Conservation (phyloP, 768 basidiomycete genomes). For the Tulasnella calospora region DNA sequence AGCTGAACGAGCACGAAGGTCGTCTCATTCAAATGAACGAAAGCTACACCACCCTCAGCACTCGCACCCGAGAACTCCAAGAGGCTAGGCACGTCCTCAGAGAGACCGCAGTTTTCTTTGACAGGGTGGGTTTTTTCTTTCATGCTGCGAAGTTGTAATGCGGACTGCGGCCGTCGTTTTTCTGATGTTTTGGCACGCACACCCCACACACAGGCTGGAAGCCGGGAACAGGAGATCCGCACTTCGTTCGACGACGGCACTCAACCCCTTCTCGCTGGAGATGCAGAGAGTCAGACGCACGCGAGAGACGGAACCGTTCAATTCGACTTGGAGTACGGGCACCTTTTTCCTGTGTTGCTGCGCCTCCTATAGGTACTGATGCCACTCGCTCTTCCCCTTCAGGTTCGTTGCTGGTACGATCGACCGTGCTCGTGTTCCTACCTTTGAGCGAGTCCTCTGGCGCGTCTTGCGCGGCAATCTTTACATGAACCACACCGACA, state of each 20-base stretch:
- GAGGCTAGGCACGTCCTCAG: slow-evolving; percentile 92
- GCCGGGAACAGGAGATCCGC: slow-evolving; percentile 71
- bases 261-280: slow-evolving; percentile 82
- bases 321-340: slow-evolving; percentile 81
- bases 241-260: slow-evolving; percentile 87
- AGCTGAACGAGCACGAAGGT: slow-evolving; percentile 78
- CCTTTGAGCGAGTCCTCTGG: slow-evolving; percentile 97
- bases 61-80: slow-evolving; percentile 76
- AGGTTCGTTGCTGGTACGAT: slow-evolving; percentile 97
- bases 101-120: slow-evolving; percentile 96
- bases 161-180: neutral
- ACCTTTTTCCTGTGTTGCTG: slow-evolving; percentile 14
- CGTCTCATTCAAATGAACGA: slow-evolving; percentile 86
- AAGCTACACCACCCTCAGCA: slow-evolving; percentile 82
- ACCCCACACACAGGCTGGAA: slow-evolving; percentile 56
- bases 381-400: neutral
- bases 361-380: slow-evolving; percentile 11
- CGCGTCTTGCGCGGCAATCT: slow-evolving; percentile 94
- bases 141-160: slow-evolving; percentile 1
- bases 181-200: neutral
- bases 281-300: slow-evolving; percentile 68
- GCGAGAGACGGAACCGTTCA: slow-evolving; percentile 44
- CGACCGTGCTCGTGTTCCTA: slow-evolving; percentile 82
- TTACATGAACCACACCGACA: slow-evolving; percentile 98
- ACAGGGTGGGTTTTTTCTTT: slow-evolving; percentile 50